Evolutionary conservation across 169 alveolate species (phyloP).

Genomic region (Plasmodium gonderi): DNA sequence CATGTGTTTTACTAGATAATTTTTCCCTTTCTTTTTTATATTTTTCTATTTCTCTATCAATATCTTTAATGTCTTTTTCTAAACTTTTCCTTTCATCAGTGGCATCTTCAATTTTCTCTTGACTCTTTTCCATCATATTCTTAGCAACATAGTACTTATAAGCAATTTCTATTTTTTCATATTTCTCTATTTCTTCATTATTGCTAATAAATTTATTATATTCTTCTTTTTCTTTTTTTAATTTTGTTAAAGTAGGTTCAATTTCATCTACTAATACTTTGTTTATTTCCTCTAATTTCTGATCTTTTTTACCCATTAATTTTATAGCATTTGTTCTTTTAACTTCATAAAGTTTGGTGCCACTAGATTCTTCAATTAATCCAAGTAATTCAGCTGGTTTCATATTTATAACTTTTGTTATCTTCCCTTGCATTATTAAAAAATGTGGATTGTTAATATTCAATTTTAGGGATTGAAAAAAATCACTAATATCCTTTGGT

Average conservation of each 20-base stretch:
- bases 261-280: slow-evolving; percentile 92
- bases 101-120: slow-evolving; percentile 63
- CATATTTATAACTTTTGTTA: slow-evolving; percentile 98
- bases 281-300: slow-evolving; percentile 92
- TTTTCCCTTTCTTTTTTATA: slow-evolving; percentile 75
- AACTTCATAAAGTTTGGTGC: slow-evolving; percentile 96
- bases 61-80: slow-evolving; percentile 74
- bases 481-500: slow-evolving; percentile 92
- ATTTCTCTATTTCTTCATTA: slow-evolving; percentile 80
- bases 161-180: slow-evolving; percentile 78
- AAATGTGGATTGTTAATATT: slow-evolving; percentile 99
- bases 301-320: slow-evolving; percentile 92
- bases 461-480: slow-evolving; percentile 95
- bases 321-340: slow-evolving; percentile 94
- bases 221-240: slow-evolving; percentile 89
- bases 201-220: slow-evolving; percentile 78
- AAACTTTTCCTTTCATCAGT: slow-evolving; percentile 55
- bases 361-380: slow-evolving; percentile 98
- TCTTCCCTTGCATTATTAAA: slow-evolving; percentile 97
- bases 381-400: slow-evolving; percentile 97
- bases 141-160: slow-evolving; percentile 81
- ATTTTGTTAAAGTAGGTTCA: slow-evolving; percentile 91
- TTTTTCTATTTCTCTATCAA: slow-evolving; percentile 72
- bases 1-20: slow-evolving; percentile 63
- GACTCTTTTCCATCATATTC: slow-evolving; percentile 60